Conservation (phyloP, 2,329 filamentous ascomycete species). For the Xylariaceae sp. region DNA sequence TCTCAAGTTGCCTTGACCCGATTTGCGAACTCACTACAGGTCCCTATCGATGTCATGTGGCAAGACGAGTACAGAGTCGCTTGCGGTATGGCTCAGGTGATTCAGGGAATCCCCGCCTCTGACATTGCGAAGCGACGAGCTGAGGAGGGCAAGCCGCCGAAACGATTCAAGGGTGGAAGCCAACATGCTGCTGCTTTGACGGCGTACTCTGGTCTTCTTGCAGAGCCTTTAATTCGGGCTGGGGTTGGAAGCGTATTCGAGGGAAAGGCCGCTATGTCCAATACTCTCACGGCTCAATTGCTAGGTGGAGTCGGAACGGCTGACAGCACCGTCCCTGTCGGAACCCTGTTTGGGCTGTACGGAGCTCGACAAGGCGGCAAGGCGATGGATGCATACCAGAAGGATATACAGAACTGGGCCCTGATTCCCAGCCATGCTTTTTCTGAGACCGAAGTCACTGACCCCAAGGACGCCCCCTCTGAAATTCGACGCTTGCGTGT, state of each 20-base stretch:
- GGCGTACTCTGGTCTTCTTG: conserved; percentile 50
- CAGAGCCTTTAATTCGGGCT: conserved; percentile 70
- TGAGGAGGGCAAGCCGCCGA: conserved; percentile 60
- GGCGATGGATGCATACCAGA: conserved; percentile 83
- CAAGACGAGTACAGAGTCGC: conserved; percentile 74
- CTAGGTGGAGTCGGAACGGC: conserved; percentile 77
- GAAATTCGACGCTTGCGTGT: conserved; percentile 69
- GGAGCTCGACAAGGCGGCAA: conserved; percentile 76
- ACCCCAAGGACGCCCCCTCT: conserved; percentile 47
- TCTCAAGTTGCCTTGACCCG: conserved; percentile 68
- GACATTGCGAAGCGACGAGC: conserved; percentile 59
- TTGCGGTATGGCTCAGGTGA: conserved; percentile 67
- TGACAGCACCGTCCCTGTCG: conserved; percentile 74
- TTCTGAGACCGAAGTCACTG: conserved; percentile 36
- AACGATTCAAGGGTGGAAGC: conserved; percentile 41
- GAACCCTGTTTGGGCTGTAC: conserved; percentile 88
- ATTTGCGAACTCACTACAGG: conserved; percentile 65
- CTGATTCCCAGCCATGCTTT: conserved; percentile 68
- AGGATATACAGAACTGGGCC: conserved; percentile 83
- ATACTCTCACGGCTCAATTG: conserved; percentile 70
- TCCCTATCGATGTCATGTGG: conserved; percentile 60
- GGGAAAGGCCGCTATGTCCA: conserved; percentile 44
- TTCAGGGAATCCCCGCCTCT: conserved; percentile 64
- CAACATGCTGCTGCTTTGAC: conserved; percentile 49
- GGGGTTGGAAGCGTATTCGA: conserved; percentile 74